These are phyloP conservation scores for Kodamaea jinghongensis DNA, from an alignment of 805 yeast species.

Conservation along the genomic window DNA sequence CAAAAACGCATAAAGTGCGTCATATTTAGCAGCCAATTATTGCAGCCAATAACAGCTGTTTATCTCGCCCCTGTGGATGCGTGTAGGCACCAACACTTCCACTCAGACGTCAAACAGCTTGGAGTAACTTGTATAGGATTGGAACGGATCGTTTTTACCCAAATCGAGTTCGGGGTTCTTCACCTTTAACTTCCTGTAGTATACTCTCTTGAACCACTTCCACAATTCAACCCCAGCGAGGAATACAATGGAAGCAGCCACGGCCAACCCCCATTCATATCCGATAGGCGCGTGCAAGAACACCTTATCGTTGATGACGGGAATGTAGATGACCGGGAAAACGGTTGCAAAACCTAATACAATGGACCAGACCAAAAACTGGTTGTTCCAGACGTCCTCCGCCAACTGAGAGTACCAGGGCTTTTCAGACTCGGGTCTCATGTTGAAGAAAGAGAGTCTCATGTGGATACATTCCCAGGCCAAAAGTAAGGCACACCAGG, in stretches of 20 bases:
- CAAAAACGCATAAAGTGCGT: too few relatives aligned
- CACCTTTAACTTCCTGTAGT: slow-evolving; percentile 18
- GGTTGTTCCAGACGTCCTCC: slow-evolving; percentile 34
- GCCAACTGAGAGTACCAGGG: slow-evolving; percentile 39
- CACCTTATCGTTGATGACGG: slow-evolving; percentile 39
- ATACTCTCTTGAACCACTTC: slow-evolving; percentile 40
- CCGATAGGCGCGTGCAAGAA: slow-evolving; percentile 38
- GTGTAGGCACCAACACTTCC: too few relatives aligned
- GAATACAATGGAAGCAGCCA: slow-evolving; percentile 30
- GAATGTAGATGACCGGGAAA: slow-evolving; percentile 41
- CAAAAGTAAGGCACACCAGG: slow-evolving; percentile 40
- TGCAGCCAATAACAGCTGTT: too few relatives aligned
- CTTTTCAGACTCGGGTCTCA: slow-evolving; percentile 35
- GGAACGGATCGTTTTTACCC: slow-evolving; percentile 40
- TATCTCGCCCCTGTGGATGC: too few relatives aligned
- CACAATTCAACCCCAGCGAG: slow-evolving; percentile 35
- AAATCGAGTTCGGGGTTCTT: slow-evolving; percentile 37
- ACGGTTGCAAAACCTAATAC: slow-evolving; percentile 35
- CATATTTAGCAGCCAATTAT: too few relatives aligned
- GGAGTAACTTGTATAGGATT: slow-evolving; percentile 40
- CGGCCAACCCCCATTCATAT: slow-evolving; percentile 39
- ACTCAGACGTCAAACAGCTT: too few relatives aligned
- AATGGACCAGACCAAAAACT: slow-evolving; percentile 38
- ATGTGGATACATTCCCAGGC: slow-evolving; percentile 44
- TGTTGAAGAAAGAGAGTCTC: slow-evolving; percentile 30